Evolutionary conservation across 352 stramenopile genomes (phyloP), one percentile per base, ranked within the genome.

Genomic region (Globisporangium nagaii): DNA sequence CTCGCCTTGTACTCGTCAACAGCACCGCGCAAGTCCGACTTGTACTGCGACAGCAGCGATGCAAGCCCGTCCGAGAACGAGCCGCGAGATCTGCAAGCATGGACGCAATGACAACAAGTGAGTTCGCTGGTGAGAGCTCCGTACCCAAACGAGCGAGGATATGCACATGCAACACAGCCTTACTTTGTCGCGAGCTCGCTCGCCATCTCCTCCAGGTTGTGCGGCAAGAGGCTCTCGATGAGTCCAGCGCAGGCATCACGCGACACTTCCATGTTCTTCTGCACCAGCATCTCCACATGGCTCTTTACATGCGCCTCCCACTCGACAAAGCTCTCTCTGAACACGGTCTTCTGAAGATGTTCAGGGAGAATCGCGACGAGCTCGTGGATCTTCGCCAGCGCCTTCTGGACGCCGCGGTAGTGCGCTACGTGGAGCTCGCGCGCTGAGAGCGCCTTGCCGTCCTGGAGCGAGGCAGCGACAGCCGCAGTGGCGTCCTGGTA

Each of bases 21-120:
- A 9, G 74, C 70, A 22, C 58, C 56, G 9, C 60, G 52, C 25
- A 89, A 45, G 56, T 85, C 71, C 17, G 71, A 75, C 55, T 84
- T 79, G 59, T 86, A 86, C 54, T 85, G 69, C 19, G 71, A 77
- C 27, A 87, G 49, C 30, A 79, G 40, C n/a, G 57, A 53, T 25
- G 74, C 42, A 1, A 89, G 58, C 1, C 72, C 72, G 51, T 87
- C 75, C 0, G 66, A 66, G 52, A 89, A 89, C 2, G 66, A 68
- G 1, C 77, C 70, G 20, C 71, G 75, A 24, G 71, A 34, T 41
- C 63, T 68, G 35, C 47, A 37, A 11, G 12, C 12, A 53, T 15
- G 28, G 4, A 30, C 2, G 11, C 34, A 20, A 25, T 13, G 25
- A 32, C 25, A n/a, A 30, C 10, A 43, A 15, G 3, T 25, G 11